Conservation (phyloP, 495 filamentous ascomycete species). For the Hypoxylon subgilvum region DNA sequence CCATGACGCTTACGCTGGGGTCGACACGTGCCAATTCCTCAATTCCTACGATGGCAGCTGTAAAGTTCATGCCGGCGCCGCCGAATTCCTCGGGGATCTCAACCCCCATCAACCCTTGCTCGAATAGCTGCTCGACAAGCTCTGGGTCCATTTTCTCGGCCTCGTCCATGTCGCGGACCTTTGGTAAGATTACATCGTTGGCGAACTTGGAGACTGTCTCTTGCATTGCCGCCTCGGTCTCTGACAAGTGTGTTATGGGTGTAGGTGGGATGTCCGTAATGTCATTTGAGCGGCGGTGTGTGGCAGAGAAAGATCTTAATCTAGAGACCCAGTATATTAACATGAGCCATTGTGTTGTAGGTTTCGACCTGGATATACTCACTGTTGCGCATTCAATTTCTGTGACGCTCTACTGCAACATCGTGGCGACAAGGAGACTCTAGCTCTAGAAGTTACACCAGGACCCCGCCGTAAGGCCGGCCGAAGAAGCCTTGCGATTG, state of each 20-base stretch:
- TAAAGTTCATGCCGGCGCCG: slow-evolving; percentile 98
- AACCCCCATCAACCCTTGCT: slow-evolving; percentile 96
- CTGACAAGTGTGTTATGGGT: slow-evolving; percentile 90
- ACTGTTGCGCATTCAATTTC: slow-evolving; percentile 49
- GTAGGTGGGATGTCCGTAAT: slow-evolving; percentile 79
- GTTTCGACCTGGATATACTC: slow-evolving; percentile 37
- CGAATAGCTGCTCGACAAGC: slow-evolving; percentile 90
- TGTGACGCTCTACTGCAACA: slow-evolving; percentile 44
- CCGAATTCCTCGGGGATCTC: slow-evolving; percentile 98
- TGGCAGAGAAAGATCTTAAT: slow-evolving; percentile 72
- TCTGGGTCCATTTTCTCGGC: slow-evolving; percentile 89
- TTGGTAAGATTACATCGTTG: slow-evolving; percentile 83
- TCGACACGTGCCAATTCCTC: slow-evolving; percentile 96
- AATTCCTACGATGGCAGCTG: slow-evolving; percentile 90
- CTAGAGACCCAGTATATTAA: slow-evolving; percentile 13
- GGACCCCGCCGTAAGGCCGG: slow-evolving; percentile 66
- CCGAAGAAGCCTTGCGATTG: slow-evolving; percentile 69
- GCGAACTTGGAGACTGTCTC: slow-evolving; percentile 93
- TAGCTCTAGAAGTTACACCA: slow-evolving; percentile 53
- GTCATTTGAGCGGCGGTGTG: slow-evolving; percentile 64
- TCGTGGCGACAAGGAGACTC: slow-evolving; percentile 53
- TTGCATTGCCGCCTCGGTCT: slow-evolving; percentile 85
- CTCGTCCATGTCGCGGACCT: slow-evolving; percentile 97
- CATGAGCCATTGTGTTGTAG: slow-evolving; percentile 3
- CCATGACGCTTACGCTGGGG: slow-evolving; percentile 90